A percentile compares a stretch with the other conserved stretches of the same genome.
phyloP scores from a whole-genome alignment of 2,329 filamentous ascomycete species.

The Fusarium globosum region DNA sequence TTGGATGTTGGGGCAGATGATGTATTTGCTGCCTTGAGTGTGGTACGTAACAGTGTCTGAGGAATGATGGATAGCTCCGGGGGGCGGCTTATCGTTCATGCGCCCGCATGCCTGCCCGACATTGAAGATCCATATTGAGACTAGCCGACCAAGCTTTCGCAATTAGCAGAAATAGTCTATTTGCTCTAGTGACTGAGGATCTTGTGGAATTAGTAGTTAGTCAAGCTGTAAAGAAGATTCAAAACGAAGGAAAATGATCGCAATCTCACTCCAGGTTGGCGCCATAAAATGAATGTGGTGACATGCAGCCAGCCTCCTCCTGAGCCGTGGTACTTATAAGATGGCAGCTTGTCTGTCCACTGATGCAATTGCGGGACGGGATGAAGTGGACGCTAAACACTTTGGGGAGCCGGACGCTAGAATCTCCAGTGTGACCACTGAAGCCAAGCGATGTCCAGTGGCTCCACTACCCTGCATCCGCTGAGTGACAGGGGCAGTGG shows the following conservation, averaged over 20 bases:
- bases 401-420: constrained; percentile 26
- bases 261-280: not conserved
- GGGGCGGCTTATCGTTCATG: constrained; percentile 46
- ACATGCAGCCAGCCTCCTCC: not conserved
- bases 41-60: constrained; percentile 24
- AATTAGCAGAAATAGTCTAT: constrained; percentile 1
- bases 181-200: not conserved
- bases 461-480: constrained; percentile 34
- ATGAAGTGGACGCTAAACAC: constrained; percentile 4
- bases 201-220: not conserved
- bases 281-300: not conserved
- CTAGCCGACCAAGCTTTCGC: constrained; percentile 7
- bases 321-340: not conserved
- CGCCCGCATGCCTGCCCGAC: constrained; percentile 24
- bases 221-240: not conserved
- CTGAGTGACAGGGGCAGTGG: constrained; percentile 30
- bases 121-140: not conserved
- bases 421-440: constrained; percentile 17
- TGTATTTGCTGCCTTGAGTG: constrained; percentile 31
- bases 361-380: constrained; percentile 6
- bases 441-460: constrained; percentile 17
- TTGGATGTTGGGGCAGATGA: constrained; percentile 34
- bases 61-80: constrained; percentile 29
- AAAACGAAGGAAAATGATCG: not conserved
- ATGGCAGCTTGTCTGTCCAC: not conserved